Base-by-base conservation (phyloP, 2,329 filamentous ascomycete genomes). In the Harringtonia aguacate region DNA sequence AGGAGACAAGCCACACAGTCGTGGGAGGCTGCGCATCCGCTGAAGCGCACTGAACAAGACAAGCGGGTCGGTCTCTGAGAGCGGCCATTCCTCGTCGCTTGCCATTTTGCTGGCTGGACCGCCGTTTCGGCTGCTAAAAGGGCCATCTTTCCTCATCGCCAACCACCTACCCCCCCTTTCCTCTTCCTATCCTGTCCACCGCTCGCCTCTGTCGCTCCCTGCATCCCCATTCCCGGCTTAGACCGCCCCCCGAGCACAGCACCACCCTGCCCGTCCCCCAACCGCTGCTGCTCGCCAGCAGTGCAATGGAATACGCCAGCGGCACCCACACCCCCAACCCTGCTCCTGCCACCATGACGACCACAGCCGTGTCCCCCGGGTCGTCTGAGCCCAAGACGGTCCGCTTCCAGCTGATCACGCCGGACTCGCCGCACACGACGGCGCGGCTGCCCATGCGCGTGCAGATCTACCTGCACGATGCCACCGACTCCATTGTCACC, bases 401-500 rank as follows among this genome's bases (percentile, higher is more conserved):
- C 66, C 76, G 82, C 68, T 89, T 90, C 64, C 81, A 86, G 63
- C 73, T 88, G 44, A 70, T 87, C 53, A 78, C 84, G 55, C 71
- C 75, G 43, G 76, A 84, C 54, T 74, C 76, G 28, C 77, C 79
- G 48, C 76, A 82, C 58, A 78, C 77, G 55, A 77, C 79, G 55
- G 84, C 83, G 65, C 81, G 85, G 58, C 70, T 89, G 53, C 84
- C 85, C n/a, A 81, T 90, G 77, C 74, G 84, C 56, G 84, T 90
- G 43, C 85, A 94, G 58, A 95, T 98, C 54, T 95, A 84, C 58
- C 86, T 86, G 38, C 89, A 97, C 64, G 92, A 98, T 69, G 89
- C 86, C 42, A 97, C 90, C 20, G 90, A 97, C 60, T 95, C 89
- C 30, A 98, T 98, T 66, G 86, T 97, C 51, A 92, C 88, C 14